These are phyloP conservation scores for Sextonia rubra DNA, from an alignment of 164 flowering plant species.

Conservation along the genomic window DNA sequence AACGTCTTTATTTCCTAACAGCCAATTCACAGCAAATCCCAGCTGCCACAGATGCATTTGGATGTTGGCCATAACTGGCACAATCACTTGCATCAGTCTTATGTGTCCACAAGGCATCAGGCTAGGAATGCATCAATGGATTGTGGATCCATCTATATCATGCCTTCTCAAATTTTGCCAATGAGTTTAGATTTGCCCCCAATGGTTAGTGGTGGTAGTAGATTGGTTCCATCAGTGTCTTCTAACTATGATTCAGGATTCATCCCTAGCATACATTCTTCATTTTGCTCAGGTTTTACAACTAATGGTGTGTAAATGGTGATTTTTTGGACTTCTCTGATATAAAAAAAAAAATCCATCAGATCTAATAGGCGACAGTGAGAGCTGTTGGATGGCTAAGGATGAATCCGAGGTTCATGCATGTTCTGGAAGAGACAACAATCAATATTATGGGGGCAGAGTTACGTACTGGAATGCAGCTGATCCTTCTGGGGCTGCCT, in stretches of 20 bases:
- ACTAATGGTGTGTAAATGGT: constrained; percentile 39
- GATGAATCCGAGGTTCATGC: constrained; percentile 81
- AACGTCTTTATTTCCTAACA: constrained; percentile 50
- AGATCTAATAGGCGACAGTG: constrained; percentile 61
- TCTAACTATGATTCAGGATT: constrained; percentile 72
- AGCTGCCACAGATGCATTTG: constrained; percentile 84
- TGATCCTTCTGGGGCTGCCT: constrained; percentile 64
- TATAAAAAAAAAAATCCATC: constrained; percentile 27
- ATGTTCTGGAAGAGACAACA: constrained; percentile 75
- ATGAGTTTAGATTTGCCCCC: constrained; percentile 97
- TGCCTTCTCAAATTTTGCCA: constrained; percentile 44
- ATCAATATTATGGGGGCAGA: constrained; percentile 93
- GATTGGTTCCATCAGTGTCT: constrained; percentile 49
- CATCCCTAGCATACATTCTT: constrained; percentile 48
- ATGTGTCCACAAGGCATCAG: constrained; percentile 52
- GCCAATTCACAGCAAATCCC: constrained; percentile 57
- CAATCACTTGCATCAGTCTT: constrained; percentile 57
- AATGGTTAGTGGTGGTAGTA: constrained; percentile 45
- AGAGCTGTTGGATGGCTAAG: constrained; percentile 71
- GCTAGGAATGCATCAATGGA: constrained; percentile 53
- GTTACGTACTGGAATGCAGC: constrained; percentile 96
- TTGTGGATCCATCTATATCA: constrained; percentile 37
- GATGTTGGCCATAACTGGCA: constrained; percentile 84
- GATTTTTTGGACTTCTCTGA: constrained; percentile 54
- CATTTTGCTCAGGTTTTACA: constrained; percentile 43